Conservation (phyloP, 2,329 filamentous ascomycete species). For the Chaetothyriales sp. region DNA sequence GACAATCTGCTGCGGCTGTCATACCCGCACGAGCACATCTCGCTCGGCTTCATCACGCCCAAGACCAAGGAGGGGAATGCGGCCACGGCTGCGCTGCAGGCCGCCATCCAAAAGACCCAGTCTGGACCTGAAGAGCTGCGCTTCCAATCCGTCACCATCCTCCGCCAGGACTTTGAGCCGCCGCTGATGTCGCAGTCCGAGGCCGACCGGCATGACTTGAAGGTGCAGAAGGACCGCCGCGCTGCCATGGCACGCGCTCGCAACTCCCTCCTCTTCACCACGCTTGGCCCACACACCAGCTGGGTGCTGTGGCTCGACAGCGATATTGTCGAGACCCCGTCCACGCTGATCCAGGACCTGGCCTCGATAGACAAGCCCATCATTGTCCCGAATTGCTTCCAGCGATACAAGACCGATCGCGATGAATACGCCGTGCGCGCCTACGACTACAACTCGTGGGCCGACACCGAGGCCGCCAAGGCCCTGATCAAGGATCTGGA, state of each 20-base stretch:
- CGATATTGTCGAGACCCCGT: constrained; percentile 79
- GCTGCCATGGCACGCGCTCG: constrained; percentile 85
- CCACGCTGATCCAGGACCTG: constrained; percentile 76
- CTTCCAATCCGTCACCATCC: constrained; percentile 85
- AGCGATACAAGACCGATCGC: constrained; percentile 65
- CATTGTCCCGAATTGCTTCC: constrained; percentile 90
- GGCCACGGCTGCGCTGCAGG: constrained; percentile 69
- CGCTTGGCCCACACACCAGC: constrained; percentile 72
- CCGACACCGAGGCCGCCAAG: constrained; percentile 68
- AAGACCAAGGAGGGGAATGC: constrained; percentile 84
- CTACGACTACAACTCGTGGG: constrained; percentile 97
- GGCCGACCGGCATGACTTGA: constrained; percentile 76
- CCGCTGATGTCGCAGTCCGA: constrained; percentile 70
- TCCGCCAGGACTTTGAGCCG: constrained; percentile 85
- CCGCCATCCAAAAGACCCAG: constrained; percentile 72
- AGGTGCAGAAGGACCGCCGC: constrained; percentile 72
- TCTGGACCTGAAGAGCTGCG: constrained; percentile 63
- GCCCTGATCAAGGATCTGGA: constrained; percentile 66
- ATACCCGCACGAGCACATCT: constrained; percentile 91
- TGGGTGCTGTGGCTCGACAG: constrained; percentile 96
- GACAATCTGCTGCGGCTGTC: constrained; percentile 69
- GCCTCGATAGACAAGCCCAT: constrained; percentile 77
- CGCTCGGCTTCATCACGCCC: constrained; percentile 87
- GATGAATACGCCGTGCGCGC: constrained; percentile 56
- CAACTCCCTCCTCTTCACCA: constrained; percentile 91